These are phyloP conservation scores for Meyerozyma sp. DNA, from an alignment of 1,139 yeast genomes.

Conservation along the genomic window DNA sequence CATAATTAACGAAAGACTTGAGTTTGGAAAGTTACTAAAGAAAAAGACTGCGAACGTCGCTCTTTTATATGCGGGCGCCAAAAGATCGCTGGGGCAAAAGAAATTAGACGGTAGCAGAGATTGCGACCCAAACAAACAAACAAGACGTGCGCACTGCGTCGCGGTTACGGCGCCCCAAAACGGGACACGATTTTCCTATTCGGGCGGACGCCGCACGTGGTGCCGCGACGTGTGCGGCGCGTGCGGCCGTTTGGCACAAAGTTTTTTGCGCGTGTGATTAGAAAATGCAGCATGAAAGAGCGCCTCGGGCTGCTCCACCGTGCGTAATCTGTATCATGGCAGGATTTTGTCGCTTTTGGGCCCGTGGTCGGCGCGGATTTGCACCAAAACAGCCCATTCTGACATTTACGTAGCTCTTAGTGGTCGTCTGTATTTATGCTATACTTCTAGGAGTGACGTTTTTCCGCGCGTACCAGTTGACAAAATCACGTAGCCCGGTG, in stretches of 20 bases:
- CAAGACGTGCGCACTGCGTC: not conserved
- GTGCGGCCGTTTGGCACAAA: not conserved
- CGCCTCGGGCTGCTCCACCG: not conserved
- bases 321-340: not conserved
- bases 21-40: not conserved
- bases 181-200: not conserved
- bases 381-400: not conserved
- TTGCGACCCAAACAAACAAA: slow-evolving; percentile 1
- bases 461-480: slow-evolving; percentile 78
- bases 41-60: not conserved
- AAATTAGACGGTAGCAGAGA: not conserved
- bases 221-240: not conserved
- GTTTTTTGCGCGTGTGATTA: not conserved
- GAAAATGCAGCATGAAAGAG: not conserved
- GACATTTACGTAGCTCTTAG: not conserved
- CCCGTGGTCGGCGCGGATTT: no score
- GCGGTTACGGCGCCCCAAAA: not conserved
- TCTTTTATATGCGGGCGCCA: not conserved
- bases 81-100: not conserved
- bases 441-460: slow-evolving; percentile 52
- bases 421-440: not conserved
- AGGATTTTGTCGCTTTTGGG: not conserved
- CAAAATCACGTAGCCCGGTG: slow-evolving; percentile 65
- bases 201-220: no score
- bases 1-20: slow-evolving; percentile 1